A percentile compares a stretch with the other conserved stretches of the same genome.
Conservation (phyloP, 768 basidiomycete genomes). For the Tephrocybe sp. region DNA sequence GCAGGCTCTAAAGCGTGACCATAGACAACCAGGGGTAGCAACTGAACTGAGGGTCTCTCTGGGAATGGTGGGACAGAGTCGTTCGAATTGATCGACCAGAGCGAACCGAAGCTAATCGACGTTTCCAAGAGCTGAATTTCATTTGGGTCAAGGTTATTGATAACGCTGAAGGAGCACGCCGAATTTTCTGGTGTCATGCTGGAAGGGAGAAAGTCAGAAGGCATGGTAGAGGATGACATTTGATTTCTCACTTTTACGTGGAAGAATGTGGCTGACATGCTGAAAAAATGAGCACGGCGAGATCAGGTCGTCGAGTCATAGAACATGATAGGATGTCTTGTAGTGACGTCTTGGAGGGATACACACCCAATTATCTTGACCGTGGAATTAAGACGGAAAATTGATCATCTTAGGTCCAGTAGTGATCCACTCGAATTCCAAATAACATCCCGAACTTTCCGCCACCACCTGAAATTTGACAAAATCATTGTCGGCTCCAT, state of each 20-base stretch:
- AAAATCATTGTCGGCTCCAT: no score
- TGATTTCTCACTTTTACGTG: background rate
- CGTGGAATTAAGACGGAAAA: no score
- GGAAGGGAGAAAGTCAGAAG: constrained; percentile 1
- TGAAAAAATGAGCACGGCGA: background rate
- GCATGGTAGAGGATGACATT: constrained; percentile 6
- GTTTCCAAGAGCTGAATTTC: constrained; percentile 11
- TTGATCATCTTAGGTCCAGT: no score
- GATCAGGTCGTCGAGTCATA: no score
- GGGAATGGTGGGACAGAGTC: constrained; percentile 16
- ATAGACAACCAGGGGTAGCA: constrained; percentile 11
- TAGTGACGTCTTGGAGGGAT: no score
- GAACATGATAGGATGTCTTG: no score
- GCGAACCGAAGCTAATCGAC: constrained; percentile 15
- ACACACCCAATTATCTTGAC: no score
- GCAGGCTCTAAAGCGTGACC: constrained; percentile 10
- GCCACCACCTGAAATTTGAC: no score
- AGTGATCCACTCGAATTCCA: no score
- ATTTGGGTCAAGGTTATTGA: constrained; percentile 8
- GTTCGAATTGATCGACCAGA: constrained; percentile 16
- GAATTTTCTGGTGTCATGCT: constrained; percentile 11
- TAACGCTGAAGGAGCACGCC: constrained; percentile 9
- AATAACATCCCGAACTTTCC: no score
- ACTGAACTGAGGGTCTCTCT: constrained; percentile 7
- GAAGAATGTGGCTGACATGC: constrained; percentile 5